Evolutionary conservation across 371 early-diverging fungal genomes (phyloP).

Genomic region (Mortierella sp.): DNA sequence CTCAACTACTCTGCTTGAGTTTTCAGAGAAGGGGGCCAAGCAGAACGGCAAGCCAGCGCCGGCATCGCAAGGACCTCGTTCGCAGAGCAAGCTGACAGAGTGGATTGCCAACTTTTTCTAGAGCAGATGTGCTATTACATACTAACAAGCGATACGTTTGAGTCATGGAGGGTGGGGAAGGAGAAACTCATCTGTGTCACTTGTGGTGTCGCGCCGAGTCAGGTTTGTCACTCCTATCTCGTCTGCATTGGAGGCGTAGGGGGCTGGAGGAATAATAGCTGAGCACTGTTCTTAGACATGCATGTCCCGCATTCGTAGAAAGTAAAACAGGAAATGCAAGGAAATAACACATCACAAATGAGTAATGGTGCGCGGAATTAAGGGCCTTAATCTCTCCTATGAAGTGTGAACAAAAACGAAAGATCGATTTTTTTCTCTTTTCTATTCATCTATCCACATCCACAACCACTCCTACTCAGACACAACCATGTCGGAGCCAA

Average conservation of each 20-base stretch:
- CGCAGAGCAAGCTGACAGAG: conserved; percentile 42
- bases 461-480: conserved; percentile 7
- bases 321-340: not conserved
- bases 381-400: not conserved
- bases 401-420: not conserved
- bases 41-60: conserved; percentile 49
- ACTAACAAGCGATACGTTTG: no score
- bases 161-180: no score
- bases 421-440: conserved; percentile 4
- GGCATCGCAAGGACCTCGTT: conserved; percentile 35
- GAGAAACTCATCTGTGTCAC: not conserved
- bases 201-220: not conserved
- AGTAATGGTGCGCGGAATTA: conserved; percentile 37
- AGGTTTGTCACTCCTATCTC: not conserved
- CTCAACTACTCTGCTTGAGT: conserved; percentile 41
- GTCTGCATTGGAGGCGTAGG: not conserved
- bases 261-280: not conserved
- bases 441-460: conserved; percentile 17
- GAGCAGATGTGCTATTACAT: not conserved
- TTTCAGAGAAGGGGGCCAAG: conserved; percentile 42
- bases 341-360: conserved; percentile 18
- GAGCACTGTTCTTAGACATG: not conserved
- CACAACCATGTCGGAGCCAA: conserved; percentile 22
- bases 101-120: conserved; percentile 58
- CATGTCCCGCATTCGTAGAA: no score